These are phyloP conservation scores for Beta corolliflora DNA, from an alignment of 179 eudicot species.

Conservation along the genomic window DNA sequence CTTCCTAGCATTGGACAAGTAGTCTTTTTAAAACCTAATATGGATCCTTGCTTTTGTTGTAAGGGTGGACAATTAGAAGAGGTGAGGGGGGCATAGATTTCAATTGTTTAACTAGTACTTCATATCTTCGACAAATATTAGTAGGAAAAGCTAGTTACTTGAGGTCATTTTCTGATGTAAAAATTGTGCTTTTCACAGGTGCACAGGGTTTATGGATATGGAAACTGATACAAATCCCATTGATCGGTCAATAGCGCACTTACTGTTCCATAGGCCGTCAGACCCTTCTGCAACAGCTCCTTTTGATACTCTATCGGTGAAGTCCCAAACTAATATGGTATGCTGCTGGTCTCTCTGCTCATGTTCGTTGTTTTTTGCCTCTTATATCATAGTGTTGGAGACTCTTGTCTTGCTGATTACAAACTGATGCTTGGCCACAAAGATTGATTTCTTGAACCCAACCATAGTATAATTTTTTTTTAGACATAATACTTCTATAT, in stretches of 20 bases:
- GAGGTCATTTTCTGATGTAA: slow-evolving; percentile 5
- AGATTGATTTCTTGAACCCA: not conserved
- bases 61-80: too few species aligned
- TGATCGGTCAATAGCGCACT: slow-evolving; percentile 94
- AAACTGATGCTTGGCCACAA: not conserved
- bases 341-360: slow-evolving; percentile 11
- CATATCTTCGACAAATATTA: not conserved
- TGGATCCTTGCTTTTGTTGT: too few species aligned
- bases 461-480: not conserved
- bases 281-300: slow-evolving; percentile 49
- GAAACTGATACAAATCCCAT: slow-evolving; percentile 96
- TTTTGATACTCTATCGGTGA: slow-evolving; percentile 35
- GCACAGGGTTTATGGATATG: slow-evolving; percentile 65
- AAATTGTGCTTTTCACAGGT: slow-evolving; percentile 34
- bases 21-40: too few species aligned
- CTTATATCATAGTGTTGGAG: not conserved
- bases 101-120: too few species aligned
- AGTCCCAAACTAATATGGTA: slow-evolving; percentile 45
- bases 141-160: not conserved
- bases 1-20: too few species aligned
- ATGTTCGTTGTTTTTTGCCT: not conserved
- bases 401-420: too few species aligned
- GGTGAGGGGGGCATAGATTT: too few species aligned
- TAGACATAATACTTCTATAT: not conserved
- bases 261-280: slow-evolving; percentile 83